These are phyloP conservation scores for Phyllosticta citribraziliensis DNA, from an alignment of 2,329 filamentous ascomycete genomes.

Conservation along the genomic window DNA sequence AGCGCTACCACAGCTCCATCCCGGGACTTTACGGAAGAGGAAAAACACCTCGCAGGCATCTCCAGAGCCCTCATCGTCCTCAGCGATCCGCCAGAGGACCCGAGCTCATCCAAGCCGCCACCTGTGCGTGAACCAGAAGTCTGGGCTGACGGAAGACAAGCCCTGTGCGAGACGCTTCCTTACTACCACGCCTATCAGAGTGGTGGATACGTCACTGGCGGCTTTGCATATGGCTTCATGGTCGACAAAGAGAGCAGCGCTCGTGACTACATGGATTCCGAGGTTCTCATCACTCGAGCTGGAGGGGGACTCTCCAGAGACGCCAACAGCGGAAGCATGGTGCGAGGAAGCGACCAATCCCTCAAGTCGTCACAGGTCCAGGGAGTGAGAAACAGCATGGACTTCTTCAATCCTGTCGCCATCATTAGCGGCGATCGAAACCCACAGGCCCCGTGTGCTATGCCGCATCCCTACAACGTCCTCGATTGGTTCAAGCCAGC, in stretches of 20 bases:
- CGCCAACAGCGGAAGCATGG: constrained; percentile 35
- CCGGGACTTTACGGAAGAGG: not conserved
- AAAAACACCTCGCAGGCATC: not conserved
- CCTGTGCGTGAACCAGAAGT: constrained; percentile 36
- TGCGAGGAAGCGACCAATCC: constrained; percentile 38
- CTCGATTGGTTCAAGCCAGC: constrained; percentile 61
- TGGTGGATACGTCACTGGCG: constrained; percentile 44
- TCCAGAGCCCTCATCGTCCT: not conserved
- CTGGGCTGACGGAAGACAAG: constrained; percentile 49
- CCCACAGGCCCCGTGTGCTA: constrained; percentile 35
- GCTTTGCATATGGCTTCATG: constrained; percentile 47
- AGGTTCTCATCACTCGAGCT: constrained; percentile 54
- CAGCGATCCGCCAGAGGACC: not conserved
- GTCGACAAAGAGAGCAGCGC: constrained; percentile 45
- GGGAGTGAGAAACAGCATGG: constrained; percentile 38
- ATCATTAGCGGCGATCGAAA: constrained; percentile 43
- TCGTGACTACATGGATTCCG: constrained; percentile 49
- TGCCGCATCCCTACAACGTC: constrained; percentile 53
- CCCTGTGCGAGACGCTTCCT: constrained; percentile 53
- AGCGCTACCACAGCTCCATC: not conserved
- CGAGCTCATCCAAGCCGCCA: constrained; percentile 15
- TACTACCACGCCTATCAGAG: constrained; percentile 55
- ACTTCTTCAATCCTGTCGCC: constrained; percentile 39
- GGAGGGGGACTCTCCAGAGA: constrained; percentile 46
- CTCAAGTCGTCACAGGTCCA: constrained; percentile 25